Evolutionary conservation across 768 basidiomycete genomes (phyloP), one percentile per base, ranked within the genome.

Genomic region (Saitozyma sp.): DNA sequence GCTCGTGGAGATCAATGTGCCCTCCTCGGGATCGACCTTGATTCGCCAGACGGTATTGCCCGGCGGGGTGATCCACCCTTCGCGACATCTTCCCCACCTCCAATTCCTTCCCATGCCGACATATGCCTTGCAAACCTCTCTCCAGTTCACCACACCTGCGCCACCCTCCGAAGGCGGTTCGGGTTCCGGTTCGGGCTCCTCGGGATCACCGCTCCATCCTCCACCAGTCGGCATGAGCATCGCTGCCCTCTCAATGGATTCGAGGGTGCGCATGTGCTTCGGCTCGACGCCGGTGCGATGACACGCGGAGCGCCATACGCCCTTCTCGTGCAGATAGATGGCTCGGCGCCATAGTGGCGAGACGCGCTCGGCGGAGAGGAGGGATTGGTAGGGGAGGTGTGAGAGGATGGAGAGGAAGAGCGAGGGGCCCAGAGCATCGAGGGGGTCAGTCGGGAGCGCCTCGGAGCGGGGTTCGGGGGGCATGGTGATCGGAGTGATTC

Each of bases 1-100:
- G 50, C 56, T 63, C 4, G 73, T 67, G 9, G 53, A 61, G 6
- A 74, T 46, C 19, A 69, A 50, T 5, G 63, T 66, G 1, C 53
- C 55, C 40, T 71, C 49, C 46, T 68, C 70, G 13, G 58, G 14
- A 66, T 71, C 70, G 8, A 74, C 49, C 58, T 74, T 71, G 48
- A 71, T 51, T 19, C 73, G 58, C 69, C 73, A 74, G 6, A 59
- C 46, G 11, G 60, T 56, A 49, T 65, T 67, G 8, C 61, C 42
- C 2, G 48, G 39, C 41, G 73, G 62, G n/a, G 54, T 56, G 4
- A 71, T 45, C 63, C 65, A 75, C 11, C 54, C 41, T 7, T 65
- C 61, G 51, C 52, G 54, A 38, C 65, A 64, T 19, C 67, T 61
- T 20, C 62, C 73, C 4, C 43, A 53, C 29, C 46, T 62, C 71